These are phyloP conservation scores for Marasmius fiardii DNA, from an alignment of 1,284 basidiomycete genomes.

Conservation along the genomic window DNA sequence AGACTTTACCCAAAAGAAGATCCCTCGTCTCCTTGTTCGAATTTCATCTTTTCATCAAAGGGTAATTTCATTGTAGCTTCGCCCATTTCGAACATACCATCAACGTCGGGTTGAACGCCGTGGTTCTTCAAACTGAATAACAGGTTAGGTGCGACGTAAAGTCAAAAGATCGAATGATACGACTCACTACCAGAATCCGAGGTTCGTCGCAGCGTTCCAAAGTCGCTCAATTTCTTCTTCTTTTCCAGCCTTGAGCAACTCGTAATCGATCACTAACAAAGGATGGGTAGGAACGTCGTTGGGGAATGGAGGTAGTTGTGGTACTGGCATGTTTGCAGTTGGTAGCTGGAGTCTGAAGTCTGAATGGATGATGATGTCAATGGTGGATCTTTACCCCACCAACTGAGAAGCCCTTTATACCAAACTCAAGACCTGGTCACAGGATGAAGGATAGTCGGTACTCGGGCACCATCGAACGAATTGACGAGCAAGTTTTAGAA, in stretches of 20 bases:
- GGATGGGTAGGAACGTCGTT: constrained; percentile 33
- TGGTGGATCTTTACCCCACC: no score
- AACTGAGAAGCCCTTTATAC: no score
- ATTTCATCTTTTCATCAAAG: constrained; percentile 45
- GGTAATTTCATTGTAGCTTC: constrained; percentile 42
- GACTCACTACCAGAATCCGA: constrained; percentile 40
- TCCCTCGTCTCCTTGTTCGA: constrained; percentile 48
- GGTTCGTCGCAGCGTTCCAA: constrained; percentile 31
- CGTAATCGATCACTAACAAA: constrained; percentile 36
- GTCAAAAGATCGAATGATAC: background rate
- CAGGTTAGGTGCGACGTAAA: background rate
- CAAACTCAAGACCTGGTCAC: no score
- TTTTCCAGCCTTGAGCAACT: constrained; percentile 27
- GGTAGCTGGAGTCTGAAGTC: background rate
- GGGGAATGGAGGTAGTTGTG: constrained; percentile 27
- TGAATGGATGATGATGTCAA: no score
- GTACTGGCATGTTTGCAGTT: constrained; percentile 13
- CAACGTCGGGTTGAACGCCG: constrained; percentile 37
- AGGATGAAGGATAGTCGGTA: no score
- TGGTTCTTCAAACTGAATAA: constrained; percentile 39
- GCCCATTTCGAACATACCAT: constrained; percentile 47
- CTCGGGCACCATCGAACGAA: no score
- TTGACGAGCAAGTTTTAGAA: no score
- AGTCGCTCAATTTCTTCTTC: constrained; percentile 28
- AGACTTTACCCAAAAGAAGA: constrained; percentile 40